These are phyloP conservation scores for Cordyceps fumosorosea DNA, from an alignment of 2,329 filamentous ascomycete genomes.

Conservation along the genomic window DNA sequence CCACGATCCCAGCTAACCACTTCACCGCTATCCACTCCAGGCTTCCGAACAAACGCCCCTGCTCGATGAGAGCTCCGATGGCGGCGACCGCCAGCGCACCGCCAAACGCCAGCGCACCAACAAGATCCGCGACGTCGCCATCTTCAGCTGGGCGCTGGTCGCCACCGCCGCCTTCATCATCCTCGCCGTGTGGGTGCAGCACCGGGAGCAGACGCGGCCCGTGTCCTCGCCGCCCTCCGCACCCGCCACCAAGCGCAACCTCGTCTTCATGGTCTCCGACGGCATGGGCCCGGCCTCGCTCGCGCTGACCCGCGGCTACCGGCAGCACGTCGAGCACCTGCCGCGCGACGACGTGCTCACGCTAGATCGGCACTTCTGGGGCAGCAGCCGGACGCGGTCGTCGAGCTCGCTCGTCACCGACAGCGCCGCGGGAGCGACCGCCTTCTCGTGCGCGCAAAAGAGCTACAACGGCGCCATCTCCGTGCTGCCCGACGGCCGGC, in stretches of 20 bases:
- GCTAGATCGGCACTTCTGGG: constrained; percentile 85
- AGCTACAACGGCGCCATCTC: constrained; percentile 97
- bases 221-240: constrained; percentile 30
- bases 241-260: constrained; percentile 67
- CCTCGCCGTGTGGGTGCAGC: constrained; percentile 70
- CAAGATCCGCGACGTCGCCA: constrained; percentile 60
- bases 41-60: constrained; percentile 11
- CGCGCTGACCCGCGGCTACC: constrained; percentile 77
- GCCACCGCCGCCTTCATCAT: constrained; percentile 75
- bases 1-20: background rate
- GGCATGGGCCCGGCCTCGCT: constrained; percentile 95
- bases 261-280: constrained; percentile 98
- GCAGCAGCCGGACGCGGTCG: constrained; percentile 79
- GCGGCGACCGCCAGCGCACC: background rate
- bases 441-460: constrained; percentile 88
- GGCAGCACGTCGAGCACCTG: constrained; percentile 69
- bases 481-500: constrained; percentile 73
- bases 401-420: constrained; percentile 84
- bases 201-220: constrained; percentile 49
- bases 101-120: constrained; percentile 28
- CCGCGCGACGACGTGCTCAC: constrained; percentile 68
- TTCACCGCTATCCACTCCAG: background rate
- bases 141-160: constrained; percentile 77
- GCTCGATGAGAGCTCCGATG: constrained; percentile 4
- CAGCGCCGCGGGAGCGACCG: constrained; percentile 93